Evolutionary conservation across 441 rosid genomes (phyloP).

Genomic region (Populus hybrid): DNA sequence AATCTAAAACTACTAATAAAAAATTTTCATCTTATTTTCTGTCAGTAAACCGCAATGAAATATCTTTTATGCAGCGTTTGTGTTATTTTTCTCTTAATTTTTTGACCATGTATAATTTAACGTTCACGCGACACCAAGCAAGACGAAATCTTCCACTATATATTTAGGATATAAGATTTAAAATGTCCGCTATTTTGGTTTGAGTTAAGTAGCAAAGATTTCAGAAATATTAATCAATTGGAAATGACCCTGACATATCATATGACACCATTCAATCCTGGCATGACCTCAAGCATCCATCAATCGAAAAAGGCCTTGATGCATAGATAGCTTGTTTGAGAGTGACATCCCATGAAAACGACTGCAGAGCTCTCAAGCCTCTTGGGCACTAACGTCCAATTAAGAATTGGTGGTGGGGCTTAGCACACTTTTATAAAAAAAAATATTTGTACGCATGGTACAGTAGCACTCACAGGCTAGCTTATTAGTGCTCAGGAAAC

Average conservation of each 20-base stretch:
- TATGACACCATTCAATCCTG: slow-evolving; percentile 6
- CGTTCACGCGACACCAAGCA: no score
- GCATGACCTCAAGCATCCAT: slow-evolving; percentile 10
- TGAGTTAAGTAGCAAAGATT: neutral
- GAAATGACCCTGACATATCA: neutral
- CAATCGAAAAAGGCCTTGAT: neutral
- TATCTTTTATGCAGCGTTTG: no score
- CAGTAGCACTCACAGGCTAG: slow-evolving; percentile 61
- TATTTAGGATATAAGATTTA: no score
- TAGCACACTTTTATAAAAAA: slow-evolving; percentile 23
- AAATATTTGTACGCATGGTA: slow-evolving; percentile 61
- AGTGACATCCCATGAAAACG: slow-evolving; percentile 19
- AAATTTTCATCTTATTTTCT: no score
- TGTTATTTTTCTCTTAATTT: no score
- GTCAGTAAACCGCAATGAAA: no score
- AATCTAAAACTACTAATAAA: no score
- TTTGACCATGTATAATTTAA: no score
- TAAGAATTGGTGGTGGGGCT: slow-evolving; percentile 40
- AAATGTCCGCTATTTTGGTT: neutral
- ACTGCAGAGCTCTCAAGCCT: slow-evolving; percentile 7
- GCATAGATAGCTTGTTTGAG: neutral
- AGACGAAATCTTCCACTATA: no score
- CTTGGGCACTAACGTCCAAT: slow-evolving; percentile 19
- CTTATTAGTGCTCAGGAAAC: slow-evolving; percentile 26
- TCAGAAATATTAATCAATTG: neutral